Percentiles rank a stretch among this genome's conserved stretches.
These are phyloP conservation scores for Venturia asperata DNA, from an alignment of 2,329 filamentous ascomycete genomes.

Conservation along the genomic window DNA sequence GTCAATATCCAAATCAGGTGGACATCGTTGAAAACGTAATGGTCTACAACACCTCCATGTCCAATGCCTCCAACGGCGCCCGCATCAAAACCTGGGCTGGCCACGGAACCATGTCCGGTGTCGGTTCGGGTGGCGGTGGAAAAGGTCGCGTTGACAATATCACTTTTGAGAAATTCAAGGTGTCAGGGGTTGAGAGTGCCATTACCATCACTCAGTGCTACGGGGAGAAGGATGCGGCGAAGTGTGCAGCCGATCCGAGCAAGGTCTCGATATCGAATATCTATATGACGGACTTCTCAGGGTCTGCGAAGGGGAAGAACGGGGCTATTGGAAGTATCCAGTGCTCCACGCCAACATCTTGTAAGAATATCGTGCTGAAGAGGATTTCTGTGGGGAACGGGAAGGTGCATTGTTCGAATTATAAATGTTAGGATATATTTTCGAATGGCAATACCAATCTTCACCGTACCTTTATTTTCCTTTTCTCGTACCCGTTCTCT, in stretches of 20 bases:
- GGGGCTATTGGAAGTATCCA: constrained; percentile 1
- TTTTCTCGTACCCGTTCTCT: too few relatives aligned
- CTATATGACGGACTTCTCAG: constrained; percentile 8
- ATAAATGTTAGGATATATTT: not conserved
- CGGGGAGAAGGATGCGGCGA: constrained; percentile 50
- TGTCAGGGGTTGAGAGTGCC: constrained; percentile 53
- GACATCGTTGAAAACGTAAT: constrained; percentile 58
- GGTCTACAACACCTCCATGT: constrained; percentile 17
- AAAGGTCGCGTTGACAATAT: constrained; percentile 53
- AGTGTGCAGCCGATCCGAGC: constrained; percentile 48
- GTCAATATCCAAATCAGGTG: constrained; percentile 54
- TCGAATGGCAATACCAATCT: too few relatives aligned
- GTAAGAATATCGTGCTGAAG: constrained; percentile 17
- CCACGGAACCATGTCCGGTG: constrained; percentile 32
- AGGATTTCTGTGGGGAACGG: not conserved
- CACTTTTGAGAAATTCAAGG: constrained; percentile 52
- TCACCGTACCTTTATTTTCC: too few relatives aligned
- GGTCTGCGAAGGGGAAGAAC: constrained; percentile 10
- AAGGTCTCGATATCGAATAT: constrained; percentile 37
- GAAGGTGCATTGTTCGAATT: constrained; percentile 1
- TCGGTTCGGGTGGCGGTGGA: constrained; percentile 51
- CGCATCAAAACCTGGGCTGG: constrained; percentile 65
- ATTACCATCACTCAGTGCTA: constrained; percentile 55
- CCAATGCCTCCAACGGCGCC: constrained; percentile 51
- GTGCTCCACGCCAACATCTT: not conserved